A percentile compares a stretch with the other conserved stretches of the same genome.
Conservation (phyloP, 2,329 filamentous ascomycete species). For the Sporothrix brunneoviolacea region DNA sequence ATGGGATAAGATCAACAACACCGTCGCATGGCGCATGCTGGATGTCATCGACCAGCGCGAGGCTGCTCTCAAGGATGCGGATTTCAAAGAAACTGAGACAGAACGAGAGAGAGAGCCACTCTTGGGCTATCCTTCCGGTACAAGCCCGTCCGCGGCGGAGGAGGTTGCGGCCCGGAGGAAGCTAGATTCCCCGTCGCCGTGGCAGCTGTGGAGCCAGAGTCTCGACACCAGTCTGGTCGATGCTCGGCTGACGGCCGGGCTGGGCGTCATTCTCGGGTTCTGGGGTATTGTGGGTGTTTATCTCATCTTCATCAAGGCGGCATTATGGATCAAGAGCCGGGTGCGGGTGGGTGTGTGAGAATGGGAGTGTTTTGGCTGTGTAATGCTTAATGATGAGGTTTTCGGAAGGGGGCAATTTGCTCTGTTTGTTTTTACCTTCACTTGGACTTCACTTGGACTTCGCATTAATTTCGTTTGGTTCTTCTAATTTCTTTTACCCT, state of each 20-base stretch:
- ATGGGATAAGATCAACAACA: conserved; percentile 67
- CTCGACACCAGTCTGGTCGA: conserved; percentile 36
- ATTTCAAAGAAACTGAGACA: not conserved
- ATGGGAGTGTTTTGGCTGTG: not conserved
- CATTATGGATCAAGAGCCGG: conserved; percentile 20
- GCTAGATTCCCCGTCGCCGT: conserved; percentile 25
- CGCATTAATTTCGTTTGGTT: not conserved
- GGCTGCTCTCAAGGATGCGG: conserved; percentile 21
- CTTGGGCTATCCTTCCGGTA: conserved; percentile 9
- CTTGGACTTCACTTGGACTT: not conserved
- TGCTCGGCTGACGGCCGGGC: conserved; percentile 37
- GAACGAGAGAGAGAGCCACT: conserved; percentile 10
- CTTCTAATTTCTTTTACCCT: conserved; percentile 2
- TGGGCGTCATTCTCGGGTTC: conserved; percentile 41
- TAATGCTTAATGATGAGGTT: not conserved
- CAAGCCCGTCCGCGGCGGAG: not conserved
- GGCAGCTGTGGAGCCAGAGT: conserved; percentile 36
- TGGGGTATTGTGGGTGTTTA: conserved; percentile 45
- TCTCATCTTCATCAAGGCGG: conserved; percentile 40
- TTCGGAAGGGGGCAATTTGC: not conserved
- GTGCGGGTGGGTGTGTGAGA: conserved; percentile 12
- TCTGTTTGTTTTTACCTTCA: not conserved
- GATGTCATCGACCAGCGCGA: conserved; percentile 44
- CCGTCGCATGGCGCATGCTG: conserved; percentile 58
- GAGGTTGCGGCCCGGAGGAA: conserved; percentile 1